Percentiles rank a stretch among this genome's conserved stretches.
These are phyloP conservation scores for Fusarium tricinctum DNA, from an alignment of 2,329 filamentous ascomycete species.

Conservation along the genomic window DNA sequence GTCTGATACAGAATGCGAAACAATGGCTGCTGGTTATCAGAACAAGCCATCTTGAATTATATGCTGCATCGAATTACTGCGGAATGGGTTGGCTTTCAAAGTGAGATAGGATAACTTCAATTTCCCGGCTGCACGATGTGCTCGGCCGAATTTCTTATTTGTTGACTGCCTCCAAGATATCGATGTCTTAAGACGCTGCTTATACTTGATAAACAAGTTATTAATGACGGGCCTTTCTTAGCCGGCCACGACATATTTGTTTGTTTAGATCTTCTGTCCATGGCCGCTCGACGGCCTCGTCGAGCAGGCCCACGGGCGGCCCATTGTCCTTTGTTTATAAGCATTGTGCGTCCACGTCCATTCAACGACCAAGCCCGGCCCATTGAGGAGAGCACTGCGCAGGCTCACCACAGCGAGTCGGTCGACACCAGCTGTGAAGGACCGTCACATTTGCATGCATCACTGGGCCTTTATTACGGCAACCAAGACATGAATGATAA, in stretches of 20 bases:
- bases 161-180: conserved; percentile 19
- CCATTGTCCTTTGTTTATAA: conserved; percentile 41
- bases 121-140: conserved; percentile 11
- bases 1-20: conserved; percentile 26
- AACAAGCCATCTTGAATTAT: conserved; percentile 24
- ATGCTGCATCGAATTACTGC: conserved; percentile 7
- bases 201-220: conserved; percentile 5
- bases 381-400: conserved; percentile 33
- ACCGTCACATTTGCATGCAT: conserved; percentile 32
- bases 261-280: conserved; percentile 45
- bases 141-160: conserved; percentile 21
- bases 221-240: background rate
- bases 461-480: conserved; percentile 11
- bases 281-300: conserved; percentile 36
- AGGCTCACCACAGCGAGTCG: conserved; percentile 45
- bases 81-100: conserved; percentile 20
- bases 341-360: conserved; percentile 41
- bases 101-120: conserved; percentile 27
- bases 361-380: conserved; percentile 19
- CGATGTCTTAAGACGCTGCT: background rate
- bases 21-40: conserved; percentile 4
- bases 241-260: conserved; percentile 43
- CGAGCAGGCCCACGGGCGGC: conserved; percentile 41
- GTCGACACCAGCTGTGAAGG: conserved; percentile 37
- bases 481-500: conserved; percentile 25